Percentiles rank a stretch among this genome's conserved stretches.
Evolutionary conservation across 441 rosid genomes (phyloP).

Genomic region (Eutrema salsugineum): DNA sequence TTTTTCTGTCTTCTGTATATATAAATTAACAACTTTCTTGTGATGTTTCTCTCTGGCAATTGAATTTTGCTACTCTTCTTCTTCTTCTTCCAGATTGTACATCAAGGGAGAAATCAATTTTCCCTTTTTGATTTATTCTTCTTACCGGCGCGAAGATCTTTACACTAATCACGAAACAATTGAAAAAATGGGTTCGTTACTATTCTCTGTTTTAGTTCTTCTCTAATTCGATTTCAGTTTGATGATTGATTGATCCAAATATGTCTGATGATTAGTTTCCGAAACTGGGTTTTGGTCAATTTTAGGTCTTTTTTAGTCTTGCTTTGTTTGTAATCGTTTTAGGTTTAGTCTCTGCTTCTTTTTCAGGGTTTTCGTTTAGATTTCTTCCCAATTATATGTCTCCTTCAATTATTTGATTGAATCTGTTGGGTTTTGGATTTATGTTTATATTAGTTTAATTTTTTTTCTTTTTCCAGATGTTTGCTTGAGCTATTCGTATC

Average conservation of each 20-base stretch:
- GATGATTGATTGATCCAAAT: not conserved
- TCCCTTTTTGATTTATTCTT: not conserved
- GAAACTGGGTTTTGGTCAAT: conserved; percentile 24
- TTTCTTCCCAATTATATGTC: not conserved
- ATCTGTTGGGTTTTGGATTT: not conserved
- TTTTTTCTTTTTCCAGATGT: not conserved
- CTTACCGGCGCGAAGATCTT: not conserved
- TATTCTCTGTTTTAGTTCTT: not conserved
- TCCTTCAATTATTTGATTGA: not conserved
- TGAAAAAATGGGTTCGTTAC: conserved; percentile 25
- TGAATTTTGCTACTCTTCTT: not conserved
- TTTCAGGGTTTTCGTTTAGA: not conserved
- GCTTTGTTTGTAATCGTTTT: not conserved
- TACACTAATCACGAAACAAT: not conserved
- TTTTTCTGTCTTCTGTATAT: not conserved
- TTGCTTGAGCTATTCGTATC: conserved; percentile 31
- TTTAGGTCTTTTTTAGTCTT: conserved; percentile 1
- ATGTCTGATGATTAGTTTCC: not conserved
- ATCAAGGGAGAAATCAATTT: not conserved
- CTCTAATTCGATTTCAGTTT: not conserved
- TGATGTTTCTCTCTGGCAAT: conserved; percentile 13
- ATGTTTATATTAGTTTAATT: not conserved
- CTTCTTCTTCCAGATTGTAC: not conserved
- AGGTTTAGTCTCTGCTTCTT: conserved; percentile 1
- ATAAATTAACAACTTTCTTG: conserved; percentile 17